Evolutionary conservation across 1,284 basidiomycete species (phyloP).

Genomic region (Calocybe gambosa): DNA sequence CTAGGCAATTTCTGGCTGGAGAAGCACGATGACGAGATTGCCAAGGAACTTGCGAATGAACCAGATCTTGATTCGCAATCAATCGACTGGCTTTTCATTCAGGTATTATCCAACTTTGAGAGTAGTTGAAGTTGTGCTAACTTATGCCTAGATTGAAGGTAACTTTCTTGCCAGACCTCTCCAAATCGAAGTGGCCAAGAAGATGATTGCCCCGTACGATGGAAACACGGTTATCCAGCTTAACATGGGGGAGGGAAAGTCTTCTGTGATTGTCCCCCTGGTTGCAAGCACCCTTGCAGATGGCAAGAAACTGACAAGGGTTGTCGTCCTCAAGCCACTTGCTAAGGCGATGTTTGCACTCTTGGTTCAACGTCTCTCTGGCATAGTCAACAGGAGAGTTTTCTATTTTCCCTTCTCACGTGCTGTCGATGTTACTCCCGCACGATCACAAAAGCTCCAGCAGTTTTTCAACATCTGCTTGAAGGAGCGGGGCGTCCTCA

Average conservation of each 20-base stretch:
- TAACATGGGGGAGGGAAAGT: slow-evolving; percentile 60
- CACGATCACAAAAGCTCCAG: slow-evolving; percentile 20
- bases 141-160: slow-evolving; percentile 33
- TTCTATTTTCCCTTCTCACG: slow-evolving; percentile 47
- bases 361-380: slow-evolving; percentile 36
- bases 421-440: slow-evolving; percentile 20
- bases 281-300: slow-evolving; percentile 34
- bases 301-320: slow-evolving; percentile 35
- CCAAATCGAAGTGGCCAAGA: slow-evolving; percentile 34
- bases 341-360: slow-evolving; percentile 38
- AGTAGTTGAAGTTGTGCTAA: neutral
- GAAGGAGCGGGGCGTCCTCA: slow-evolving; percentile 33
- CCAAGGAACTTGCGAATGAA: slow-evolving; percentile 26
- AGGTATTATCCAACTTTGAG: slow-evolving; percentile 24
- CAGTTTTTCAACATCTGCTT: slow-evolving; percentile 34
- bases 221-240: slow-evolving; percentile 40
- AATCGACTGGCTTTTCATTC: slow-evolving; percentile 43
- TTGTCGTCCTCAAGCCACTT: slow-evolving; percentile 40
- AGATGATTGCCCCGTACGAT: slow-evolving; percentile 40
- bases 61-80: slow-evolving; percentile 15
- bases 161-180: slow-evolving; percentile 35
- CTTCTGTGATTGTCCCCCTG: slow-evolving; percentile 47
- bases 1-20: slow-evolving; percentile 18
- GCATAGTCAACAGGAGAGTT: slow-evolving; percentile 39
- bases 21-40: slow-evolving; percentile 11